Base-by-base conservation (phyloP, 2,329 filamentous ascomycete genomes). In the Chaetomiaceae sp. region DNA sequence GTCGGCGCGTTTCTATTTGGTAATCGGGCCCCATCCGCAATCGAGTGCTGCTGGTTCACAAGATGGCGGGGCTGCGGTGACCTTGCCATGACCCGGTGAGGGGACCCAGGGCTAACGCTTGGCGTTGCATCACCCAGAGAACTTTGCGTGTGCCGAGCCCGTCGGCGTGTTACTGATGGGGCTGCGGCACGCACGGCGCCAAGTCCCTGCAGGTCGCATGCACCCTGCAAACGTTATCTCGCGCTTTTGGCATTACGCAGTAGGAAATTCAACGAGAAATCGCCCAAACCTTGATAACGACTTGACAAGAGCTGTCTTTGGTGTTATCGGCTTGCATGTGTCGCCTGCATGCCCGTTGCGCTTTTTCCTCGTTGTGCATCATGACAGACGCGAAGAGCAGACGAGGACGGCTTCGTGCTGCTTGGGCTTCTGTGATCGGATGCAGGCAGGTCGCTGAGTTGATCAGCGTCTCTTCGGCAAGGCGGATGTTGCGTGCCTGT, bases 1-100 rank as follows among this genome's bases (percentile, higher is more conserved):
- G 20, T 37, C 9, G 24, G 43, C 53, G 60, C 58, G 63, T 69
- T 72, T 70, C 65, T 61, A 70, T 73, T 69, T 72, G 66, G 68
- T 74, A 73, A 73, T 73, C 59, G 59, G 51, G 61, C 60, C 56
- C 57, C 54, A 55, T 56, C 47, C 42, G 50, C 54, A n/a, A 53
- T 48, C 50, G 40, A 39, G n/a, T n/a, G n/a, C n/a, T n/a, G n/a
- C n/a, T 50, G 41, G 46, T 40, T 47, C 47, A 37, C n/a, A 49
- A 48, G 34, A 39, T 40, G 52, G 52, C 48, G 49, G 45, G 44
- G 47, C 52, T 38, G 26, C 29, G 11, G 37, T 20, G 42, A 55
- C 49, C 34, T 47, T n/a, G 8, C 5, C 15, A 37, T 36, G 45
- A 54, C 49, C 32, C 44, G 9, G 32, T 6, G 18, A 34, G 11